A percentile compares a stretch with the other conserved stretches of the same genome.
Evolutionary conservation across 345 rosid genomes (phyloP).

Genomic region (Acer yangbiense): DNA sequence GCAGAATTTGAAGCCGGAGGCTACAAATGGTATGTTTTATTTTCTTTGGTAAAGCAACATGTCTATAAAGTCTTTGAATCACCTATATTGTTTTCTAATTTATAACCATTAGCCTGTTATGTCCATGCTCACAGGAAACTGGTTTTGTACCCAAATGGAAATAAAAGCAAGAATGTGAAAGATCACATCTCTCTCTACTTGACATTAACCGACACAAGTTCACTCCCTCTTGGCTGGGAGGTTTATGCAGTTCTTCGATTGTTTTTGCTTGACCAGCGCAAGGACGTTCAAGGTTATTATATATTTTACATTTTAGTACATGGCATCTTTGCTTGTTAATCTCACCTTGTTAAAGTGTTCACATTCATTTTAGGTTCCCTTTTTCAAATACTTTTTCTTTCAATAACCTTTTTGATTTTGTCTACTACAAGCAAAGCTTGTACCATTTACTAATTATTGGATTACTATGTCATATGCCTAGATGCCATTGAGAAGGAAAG

Average conservation of each 20-base stretch:
- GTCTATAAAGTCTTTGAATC: not conserved
- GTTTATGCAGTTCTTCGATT: conserved; percentile 46
- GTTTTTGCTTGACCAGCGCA: conserved; percentile 51
- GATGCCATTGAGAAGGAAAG: conserved; percentile 37
- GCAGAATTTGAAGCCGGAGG: conserved; percentile 68
- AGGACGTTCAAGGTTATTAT: conserved; percentile 37
- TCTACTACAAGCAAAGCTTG: not conserved
- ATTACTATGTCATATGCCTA: conserved; percentile 10
- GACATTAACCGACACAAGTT: conserved; percentile 43
- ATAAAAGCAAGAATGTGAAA: conserved; percentile 53
- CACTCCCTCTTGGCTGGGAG: conserved; percentile 52
- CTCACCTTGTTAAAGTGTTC: not conserved
- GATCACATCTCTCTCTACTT: conserved; percentile 58
- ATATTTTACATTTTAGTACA: not conserved
- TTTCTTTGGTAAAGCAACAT: too few relatives aligned
- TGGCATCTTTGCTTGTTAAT: not conserved
- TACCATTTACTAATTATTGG: not conserved
- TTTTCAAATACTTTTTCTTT: not conserved
- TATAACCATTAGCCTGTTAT: too few relatives aligned
- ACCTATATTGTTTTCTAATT: not conserved
- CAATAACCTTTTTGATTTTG: not conserved
- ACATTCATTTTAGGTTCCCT: not conserved
- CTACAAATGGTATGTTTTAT: conserved; percentile 58
- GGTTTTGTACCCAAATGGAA: conserved; percentile 64
- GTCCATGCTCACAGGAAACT: conserved; percentile 44